Evolutionary conservation across 257 asterid species (phyloP), one percentile per base, ranked within the genome.

Genomic region (Petunia secreta): DNA sequence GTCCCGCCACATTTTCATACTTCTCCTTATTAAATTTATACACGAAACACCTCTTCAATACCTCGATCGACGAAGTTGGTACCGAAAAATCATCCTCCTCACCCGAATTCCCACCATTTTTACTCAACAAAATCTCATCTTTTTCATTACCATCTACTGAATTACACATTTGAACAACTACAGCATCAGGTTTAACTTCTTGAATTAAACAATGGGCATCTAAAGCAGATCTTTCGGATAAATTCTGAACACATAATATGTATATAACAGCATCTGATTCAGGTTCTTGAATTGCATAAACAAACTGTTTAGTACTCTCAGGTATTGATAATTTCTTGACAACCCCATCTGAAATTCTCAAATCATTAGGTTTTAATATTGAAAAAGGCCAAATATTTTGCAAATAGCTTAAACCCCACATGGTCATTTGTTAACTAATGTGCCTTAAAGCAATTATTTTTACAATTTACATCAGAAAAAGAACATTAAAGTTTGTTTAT

Each of bases 101-200:
- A 43, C 60, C n/a, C 3, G 25, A 62, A 63, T 54, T 52, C 34
- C 75, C 46, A 38, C 66, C 41, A 52, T 79, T 64, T 14, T 58
- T 71, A 38, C 39, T 59, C 53, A 79, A 80, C 64, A 73, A 83
- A 41, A 40, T 39, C 9, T 75, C 88, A 57, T 82, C 85, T 54
- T 82, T 82, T 48, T 10, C 36, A 63, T 83, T 41, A 40, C 77
- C 90, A 79, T 78, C 64, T 74, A 77, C 76, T n/a, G 75, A 69
- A 6, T 81, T 87, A 11, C 92, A 92, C 44, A 92, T 90, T 79
- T 95, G 99, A 50, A 89, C 96, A n/a, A 93, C 89, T 54, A 95
- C 99, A 4, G 99, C 98, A 40, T 95, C 98, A 40, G 99, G 99
- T 84, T 87, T 88, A 83, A 93, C 84, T 78, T 84, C 92, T 73